phyloP scores from a whole-genome alignment of 768 basidiomycete species.

The Tricholoma matsutake region DNA sequence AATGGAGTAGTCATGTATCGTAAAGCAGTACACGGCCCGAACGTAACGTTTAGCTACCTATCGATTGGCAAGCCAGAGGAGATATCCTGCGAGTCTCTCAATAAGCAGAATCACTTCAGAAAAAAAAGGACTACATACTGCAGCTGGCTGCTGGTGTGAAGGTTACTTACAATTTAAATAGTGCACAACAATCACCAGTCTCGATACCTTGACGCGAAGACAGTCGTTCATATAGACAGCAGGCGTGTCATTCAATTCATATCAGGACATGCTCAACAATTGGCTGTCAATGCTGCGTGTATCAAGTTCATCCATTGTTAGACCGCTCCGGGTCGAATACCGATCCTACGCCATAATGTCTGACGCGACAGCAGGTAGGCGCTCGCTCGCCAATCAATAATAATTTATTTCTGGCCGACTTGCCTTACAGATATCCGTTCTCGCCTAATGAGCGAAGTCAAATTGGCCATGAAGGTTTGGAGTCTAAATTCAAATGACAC shows the following conservation, averaged over 20 bases:
- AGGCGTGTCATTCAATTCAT: neutral
- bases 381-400: neutral
- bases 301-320: neutral
- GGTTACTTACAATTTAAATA: too few species aligned
- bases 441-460: slow-evolving; percentile 51
- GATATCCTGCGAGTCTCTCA: too few species aligned
- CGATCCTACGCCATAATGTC: slow-evolving; percentile 5
- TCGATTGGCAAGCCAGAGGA: too few species aligned
- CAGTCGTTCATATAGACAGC: too few species aligned
- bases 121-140: too few species aligned
- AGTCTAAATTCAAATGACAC: neutral
- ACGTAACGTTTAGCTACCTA: neutral
- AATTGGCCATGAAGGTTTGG: slow-evolving; percentile 67
- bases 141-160: too few species aligned
- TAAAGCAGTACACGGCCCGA: neutral
- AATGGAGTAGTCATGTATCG: slow-evolving; percentile 26
- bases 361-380: slow-evolving; percentile 7
- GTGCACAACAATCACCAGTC: too few species aligned
- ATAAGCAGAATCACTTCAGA: too few species aligned
- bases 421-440: slow-evolving; percentile 49
- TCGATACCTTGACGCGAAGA: too few species aligned
- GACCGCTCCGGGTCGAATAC: slow-evolving; percentile 2
- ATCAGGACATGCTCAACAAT: neutral
- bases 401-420: neutral
- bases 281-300: neutral